These are phyloP conservation scores for Parascedosporium putredinis DNA, from an alignment of 2,329 filamentous ascomycete species.

Conservation along the genomic window DNA sequence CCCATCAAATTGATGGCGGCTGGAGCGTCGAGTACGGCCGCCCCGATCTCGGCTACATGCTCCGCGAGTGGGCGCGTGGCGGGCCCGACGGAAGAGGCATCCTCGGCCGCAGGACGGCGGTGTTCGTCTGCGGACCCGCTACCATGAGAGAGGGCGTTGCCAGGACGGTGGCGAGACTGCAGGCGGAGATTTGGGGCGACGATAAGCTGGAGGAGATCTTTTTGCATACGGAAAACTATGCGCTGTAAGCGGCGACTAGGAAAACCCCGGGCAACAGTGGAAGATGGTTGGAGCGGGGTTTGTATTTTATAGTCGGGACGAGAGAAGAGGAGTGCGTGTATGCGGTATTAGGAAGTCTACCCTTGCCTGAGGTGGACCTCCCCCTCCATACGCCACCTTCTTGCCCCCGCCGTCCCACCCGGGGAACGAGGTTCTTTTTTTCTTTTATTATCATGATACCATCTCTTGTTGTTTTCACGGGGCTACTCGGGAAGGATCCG, in stretches of 20 bases:
- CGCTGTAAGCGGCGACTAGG: slow-evolving; percentile 44
- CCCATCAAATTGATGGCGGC: slow-evolving; percentile 60
- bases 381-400: too few species aligned
- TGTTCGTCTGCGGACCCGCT: slow-evolving; percentile 87
- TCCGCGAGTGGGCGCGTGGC: slow-evolving; percentile 71
- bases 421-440: too few species aligned
- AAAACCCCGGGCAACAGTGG: too few species aligned
- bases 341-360: too few species aligned
- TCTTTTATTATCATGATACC: background rate
- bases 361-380: too few species aligned
- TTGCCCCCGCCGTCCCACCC: too few species aligned
- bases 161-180: slow-evolving; percentile 72
- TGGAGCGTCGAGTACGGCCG: slow-evolving; percentile 91
- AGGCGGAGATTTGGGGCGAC: slow-evolving; percentile 73
- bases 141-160: slow-evolving; percentile 80
- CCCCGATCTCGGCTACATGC: slow-evolving; percentile 77
- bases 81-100: slow-evolving; percentile 54
- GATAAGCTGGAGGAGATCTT: slow-evolving; percentile 79
- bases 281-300: background rate
- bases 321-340: too few species aligned
- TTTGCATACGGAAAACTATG: slow-evolving; percentile 91
- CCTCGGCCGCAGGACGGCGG: slow-evolving; percentile 71
- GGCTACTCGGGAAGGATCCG: background rate
- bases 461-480: too few species aligned
- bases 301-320: background rate